These are phyloP conservation scores for Trichosporon asahii DNA, from an alignment of 1,284 basidiomycete genomes.

Conservation along the genomic window DNA sequence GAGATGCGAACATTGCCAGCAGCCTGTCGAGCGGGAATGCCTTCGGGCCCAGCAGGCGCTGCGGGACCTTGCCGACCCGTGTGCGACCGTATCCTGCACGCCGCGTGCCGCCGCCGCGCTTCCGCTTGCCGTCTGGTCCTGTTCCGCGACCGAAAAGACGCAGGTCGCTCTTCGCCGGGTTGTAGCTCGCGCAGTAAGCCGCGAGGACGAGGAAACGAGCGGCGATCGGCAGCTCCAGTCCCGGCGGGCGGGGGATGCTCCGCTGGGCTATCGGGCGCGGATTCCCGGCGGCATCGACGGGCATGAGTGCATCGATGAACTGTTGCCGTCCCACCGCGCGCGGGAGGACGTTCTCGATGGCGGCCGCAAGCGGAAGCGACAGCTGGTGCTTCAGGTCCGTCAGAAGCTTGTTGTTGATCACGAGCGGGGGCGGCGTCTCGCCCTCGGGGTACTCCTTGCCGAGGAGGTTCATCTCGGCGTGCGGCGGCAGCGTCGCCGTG, in stretches of 20 bases:
- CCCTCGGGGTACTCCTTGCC: constrained; percentile 25
- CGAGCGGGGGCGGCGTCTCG: constrained; percentile 27
- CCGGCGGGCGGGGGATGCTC: constrained; percentile 31
- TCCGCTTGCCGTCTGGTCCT: constrained; percentile 63
- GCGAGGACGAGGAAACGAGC: constrained; percentile 76
- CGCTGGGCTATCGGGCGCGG: constrained; percentile 16
- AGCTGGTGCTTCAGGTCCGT: constrained; percentile 47
- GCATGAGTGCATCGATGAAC: constrained; percentile 31
- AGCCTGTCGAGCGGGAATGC: constrained; percentile 78
- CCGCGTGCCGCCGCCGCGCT: constrained; percentile 55
- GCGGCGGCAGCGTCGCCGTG: constrained; percentile 41
- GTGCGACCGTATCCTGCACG: constrained; percentile 48
- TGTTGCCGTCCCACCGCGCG: constrained; percentile 30
- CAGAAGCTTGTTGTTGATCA: constrained; percentile 42
- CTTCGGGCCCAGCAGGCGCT: constrained; percentile 73
- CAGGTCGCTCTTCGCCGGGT: constrained; percentile 75
- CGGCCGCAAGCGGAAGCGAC: constrained; percentile 39
- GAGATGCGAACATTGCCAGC: constrained; percentile 73
- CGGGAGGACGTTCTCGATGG: constrained; percentile 42
- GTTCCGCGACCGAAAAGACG: constrained; percentile 70
- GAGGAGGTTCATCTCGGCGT: constrained; percentile 36
- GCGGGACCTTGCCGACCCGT: constrained; percentile 56
- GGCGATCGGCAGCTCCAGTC: constrained; percentile 57
- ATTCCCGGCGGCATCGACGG: constrained; percentile 9
- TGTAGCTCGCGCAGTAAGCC: constrained; percentile 79